Evolutionary conservation across 2,329 filamentous ascomycete species (phyloP), one percentile per base, ranked within the genome.

Genomic region (Periglandula ipomoeae): DNA sequence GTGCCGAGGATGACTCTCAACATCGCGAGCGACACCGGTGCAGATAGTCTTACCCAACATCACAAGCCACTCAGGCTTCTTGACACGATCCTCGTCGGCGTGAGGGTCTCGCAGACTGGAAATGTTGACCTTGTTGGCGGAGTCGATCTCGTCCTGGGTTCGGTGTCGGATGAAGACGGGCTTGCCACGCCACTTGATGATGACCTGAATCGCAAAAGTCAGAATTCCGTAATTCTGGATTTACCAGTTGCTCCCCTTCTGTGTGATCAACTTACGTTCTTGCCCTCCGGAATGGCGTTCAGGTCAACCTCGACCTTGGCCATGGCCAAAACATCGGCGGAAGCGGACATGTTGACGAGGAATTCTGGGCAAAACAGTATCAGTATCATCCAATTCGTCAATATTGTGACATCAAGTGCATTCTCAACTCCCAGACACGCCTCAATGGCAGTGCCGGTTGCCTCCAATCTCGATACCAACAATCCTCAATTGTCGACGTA

Each of bases 131-230:
- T 84, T 80, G 75, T 96, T 89, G 70, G 93, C 93, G 73, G 96
- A 87, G 65, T 89, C 82, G 75, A 98, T 97, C 77, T 98, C 93
- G 64, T 79, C 77, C 63, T 82, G 73, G 61, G 93, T 98, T 67
- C 93, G 89, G 85, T 98, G 93, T 71, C 93, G 90, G 82, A 98
- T 89, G 79, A 98, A 98, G 70, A 98, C 89, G 70, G 93, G 93
- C 87, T 98, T 98, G 70, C 93, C 93, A 79, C 93, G 87, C 93
- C 93, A 98, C 79, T 98, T 98, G 80, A 98, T 95, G 71, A 98
- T 94, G 69, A 98, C 85, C 86, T 90, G 63, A 17, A 46, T 20
- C n/a, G 8, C 5, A n/a, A 9, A 17, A 1, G 27, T 52, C 40
- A 53, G 48, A 30, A 13, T 17, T 19, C 30, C 6, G 45, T 17